Evolutionary conservation across 164 flowering plant genomes (phyloP).

Genomic region (Annona cherimola): DNA sequence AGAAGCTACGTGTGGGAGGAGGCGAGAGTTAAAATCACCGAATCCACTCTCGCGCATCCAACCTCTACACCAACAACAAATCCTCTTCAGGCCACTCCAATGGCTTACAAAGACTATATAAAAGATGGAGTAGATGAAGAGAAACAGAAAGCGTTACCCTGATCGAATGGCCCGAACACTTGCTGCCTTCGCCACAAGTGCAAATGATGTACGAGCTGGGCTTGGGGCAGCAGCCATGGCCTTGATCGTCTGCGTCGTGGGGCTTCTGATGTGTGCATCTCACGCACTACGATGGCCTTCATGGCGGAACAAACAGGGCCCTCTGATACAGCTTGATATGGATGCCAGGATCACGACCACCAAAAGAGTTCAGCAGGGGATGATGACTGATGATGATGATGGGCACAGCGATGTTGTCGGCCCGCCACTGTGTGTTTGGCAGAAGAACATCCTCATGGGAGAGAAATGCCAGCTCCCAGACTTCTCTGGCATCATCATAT

Average conservation of each 20-base stretch:
- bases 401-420: slow-evolving; percentile 9
- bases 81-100: not conserved
- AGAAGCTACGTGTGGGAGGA: too few relatives aligned
- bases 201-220: slow-evolving; percentile 19
- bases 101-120: not conserved
- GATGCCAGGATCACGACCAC: slow-evolving; percentile 18
- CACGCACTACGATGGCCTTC: slow-evolving; percentile 34
- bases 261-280: slow-evolving; percentile 62
- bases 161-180: slow-evolving; percentile 32
- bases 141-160: not conserved
- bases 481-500: slow-evolving; percentile 74
- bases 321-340: slow-evolving; percentile 42
- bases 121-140: not conserved
- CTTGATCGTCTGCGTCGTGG: slow-evolving; percentile 40
- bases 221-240: slow-evolving; percentile 23
- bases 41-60: slow-evolving; percentile 1
- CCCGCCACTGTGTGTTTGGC: slow-evolving; percentile 51
- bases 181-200: not conserved
- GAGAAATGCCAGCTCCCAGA: slow-evolving; percentile 81
- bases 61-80: not conserved
- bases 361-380: slow-evolving; percentile 2
- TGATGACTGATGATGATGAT: slow-evolving; percentile 1
- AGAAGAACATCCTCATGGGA: slow-evolving; percentile 87
- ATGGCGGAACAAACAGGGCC: slow-evolving; percentile 31
- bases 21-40: not conserved